Conservation (phyloP, 768 basidiomycete species). For the Tulasnella calospora region DNA sequence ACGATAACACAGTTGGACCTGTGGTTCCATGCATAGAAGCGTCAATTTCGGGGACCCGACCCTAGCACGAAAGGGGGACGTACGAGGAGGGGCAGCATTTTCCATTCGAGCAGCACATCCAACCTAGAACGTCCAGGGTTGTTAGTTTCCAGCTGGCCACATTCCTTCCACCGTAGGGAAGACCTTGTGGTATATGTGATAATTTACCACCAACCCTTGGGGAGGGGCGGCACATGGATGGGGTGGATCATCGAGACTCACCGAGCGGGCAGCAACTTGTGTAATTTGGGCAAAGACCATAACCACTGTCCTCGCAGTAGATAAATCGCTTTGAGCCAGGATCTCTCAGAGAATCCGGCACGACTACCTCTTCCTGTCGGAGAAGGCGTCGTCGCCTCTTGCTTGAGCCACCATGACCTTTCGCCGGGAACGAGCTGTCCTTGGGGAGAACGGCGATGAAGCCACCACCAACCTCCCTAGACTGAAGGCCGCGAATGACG, state of each 20-base stretch:
- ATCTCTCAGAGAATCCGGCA: not conserved
- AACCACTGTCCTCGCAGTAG: constrained; percentile 1
- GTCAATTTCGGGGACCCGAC: too few species aligned
- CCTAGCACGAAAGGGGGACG: too few species aligned
- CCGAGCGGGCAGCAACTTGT: constrained; percentile 4
- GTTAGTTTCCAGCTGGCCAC: too few species aligned
- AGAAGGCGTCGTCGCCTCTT: not conserved
- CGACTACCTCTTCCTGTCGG: not conserved
- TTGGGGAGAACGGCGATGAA: not conserved
- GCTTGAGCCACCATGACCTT: not conserved
- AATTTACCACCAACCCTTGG: too few species aligned
- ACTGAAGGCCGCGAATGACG: not conserved
- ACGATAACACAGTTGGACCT: not conserved
- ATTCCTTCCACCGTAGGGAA: too few species aligned
- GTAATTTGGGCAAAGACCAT: not conserved
- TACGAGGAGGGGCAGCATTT: too few species aligned
- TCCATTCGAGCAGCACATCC: too few species aligned
- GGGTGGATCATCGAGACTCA: not conserved
- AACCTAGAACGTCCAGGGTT: too few species aligned
- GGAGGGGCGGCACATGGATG: too few species aligned
- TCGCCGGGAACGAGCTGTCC: not conserved
- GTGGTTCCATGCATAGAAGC: not conserved
- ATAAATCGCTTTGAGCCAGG: not conserved
- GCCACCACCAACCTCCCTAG: not conserved
- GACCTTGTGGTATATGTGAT: too few species aligned